A percentile compares a stretch with the other conserved stretches of the same genome.
Conservation (phyloP, 768 basidiomycete species). For the Paxillus rubicundulus region DNA sequence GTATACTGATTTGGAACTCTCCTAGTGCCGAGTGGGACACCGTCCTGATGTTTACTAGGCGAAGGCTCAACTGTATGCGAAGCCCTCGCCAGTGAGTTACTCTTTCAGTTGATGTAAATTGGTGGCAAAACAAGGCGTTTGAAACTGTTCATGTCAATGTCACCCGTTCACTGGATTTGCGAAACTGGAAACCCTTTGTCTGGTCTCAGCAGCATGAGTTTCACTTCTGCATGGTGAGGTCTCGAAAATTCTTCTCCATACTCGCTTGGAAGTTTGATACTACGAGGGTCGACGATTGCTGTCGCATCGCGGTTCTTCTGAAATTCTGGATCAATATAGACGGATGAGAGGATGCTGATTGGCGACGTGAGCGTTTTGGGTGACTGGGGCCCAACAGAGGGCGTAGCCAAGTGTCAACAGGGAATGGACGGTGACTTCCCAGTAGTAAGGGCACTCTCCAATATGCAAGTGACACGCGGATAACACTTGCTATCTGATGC, state of each 20-base stretch:
- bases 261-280: neutral
- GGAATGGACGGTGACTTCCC: constrained; percentile 26
- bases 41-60: neutral
- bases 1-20: neutral
- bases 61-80: neutral
- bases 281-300: constrained; percentile 3
- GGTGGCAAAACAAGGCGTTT: neutral
- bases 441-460: neutral
- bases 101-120: neutral
- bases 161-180: neutral
- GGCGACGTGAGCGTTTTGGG: constrained; percentile 2
- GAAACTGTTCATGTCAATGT: neutral
- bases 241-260: neutral
- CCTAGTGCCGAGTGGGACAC: neutral
- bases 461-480: constrained; percentile 9
- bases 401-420: constrained; percentile 25
- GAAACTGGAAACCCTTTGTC: neutral
- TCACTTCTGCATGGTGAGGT: neutral
- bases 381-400: constrained; percentile 13
- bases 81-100: neutral
- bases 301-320: constrained; percentile 6
- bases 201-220: neutral
- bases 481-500: constrained; percentile 14
- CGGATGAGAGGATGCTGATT: constrained; percentile 8
- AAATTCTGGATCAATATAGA: constrained; percentile 4